Evolutionary conservation across 495 filamentous ascomycete species (phyloP), one percentile per base, ranked within the genome.

Genomic region (Lineolata rhizophorae): DNA sequence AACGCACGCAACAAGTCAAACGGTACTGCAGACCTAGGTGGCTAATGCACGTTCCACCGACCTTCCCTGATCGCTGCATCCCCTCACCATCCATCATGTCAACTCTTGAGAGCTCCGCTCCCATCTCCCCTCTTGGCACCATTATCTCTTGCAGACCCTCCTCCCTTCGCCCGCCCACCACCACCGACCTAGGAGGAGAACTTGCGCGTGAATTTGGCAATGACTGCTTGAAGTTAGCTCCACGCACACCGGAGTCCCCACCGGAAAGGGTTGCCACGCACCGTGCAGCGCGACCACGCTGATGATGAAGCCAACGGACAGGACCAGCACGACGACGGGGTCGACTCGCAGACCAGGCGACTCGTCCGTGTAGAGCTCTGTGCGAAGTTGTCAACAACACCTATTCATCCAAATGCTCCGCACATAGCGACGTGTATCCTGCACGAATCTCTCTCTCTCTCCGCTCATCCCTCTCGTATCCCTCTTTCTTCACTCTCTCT

Each of bases 321-420:
- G 65, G 38, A 91, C 84, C 48, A 97, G 61, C 28, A 97, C 87
- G 31, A 97, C 82, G 22, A 97, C 84, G 13, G 87, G 87, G 50
- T 97, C 87, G 36, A 97, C 87, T 54, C 92, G 85, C 40, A 97
- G 57, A 37, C 87, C 87, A 35, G 90, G 85, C 40, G 72, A 81
- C 64, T 97, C 87, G 49, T 97, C 87, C 24, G 87, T 97, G 67
- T 97, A 97, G n/a, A 97, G 76, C 55, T 61, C 71, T 76, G 40
- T 38, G 29, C 12, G 10, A 25, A 20, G n/a, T 30, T 8, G 39
- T 52, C 32, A 45, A 47, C 41, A 35, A 27, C 1, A 18, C n/a
- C n/a, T n/a, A n/a, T n/a, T n/a, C n/a, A n/a, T n/a, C n/a, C n/a
- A n/a, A 27, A 18, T 37, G 18, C 10, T 25, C 5, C 20, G 3